A percentile compares a stretch with the other conserved stretches of the same genome.
Conservation (phyloP, 2,329 filamentous ascomycete genomes). For the Allantophomopsis cytisporea region DNA sequence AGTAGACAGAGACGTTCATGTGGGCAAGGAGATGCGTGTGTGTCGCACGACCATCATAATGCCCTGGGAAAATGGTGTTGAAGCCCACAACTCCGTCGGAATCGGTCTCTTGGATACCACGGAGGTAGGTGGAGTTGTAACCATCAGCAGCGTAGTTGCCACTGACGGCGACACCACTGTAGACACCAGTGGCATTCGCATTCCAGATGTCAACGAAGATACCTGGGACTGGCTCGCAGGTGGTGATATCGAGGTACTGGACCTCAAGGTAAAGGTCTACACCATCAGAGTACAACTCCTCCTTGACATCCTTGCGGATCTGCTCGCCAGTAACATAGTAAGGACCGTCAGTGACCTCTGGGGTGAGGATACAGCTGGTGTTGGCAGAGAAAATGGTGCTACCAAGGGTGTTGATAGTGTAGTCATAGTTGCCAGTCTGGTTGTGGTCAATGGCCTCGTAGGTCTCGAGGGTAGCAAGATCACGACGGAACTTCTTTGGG, state of each 20-base stretch:
- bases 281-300: constrained; percentile 16
- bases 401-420: constrained; percentile 20
- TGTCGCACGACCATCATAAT: constrained; percentile 29
- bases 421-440: constrained; percentile 9
- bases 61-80: constrained; percentile 28
- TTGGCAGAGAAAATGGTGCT: constrained; percentile 26
- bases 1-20: constrained; percentile 11
- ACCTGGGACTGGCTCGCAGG: constrained; percentile 23
- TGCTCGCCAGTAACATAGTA: constrained; percentile 31
- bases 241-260: constrained; percentile 25
- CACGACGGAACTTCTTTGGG: constrained; percentile 4
- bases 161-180: constrained; percentile 15
- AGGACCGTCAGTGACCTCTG: constrained; percentile 39
- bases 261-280: constrained; percentile 23
- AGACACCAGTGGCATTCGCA: constrained; percentile 24
- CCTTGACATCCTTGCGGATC: constrained; percentile 22
- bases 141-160: constrained; percentile 11
- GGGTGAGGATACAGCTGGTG: constrained; percentile 32
- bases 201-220: constrained; percentile 26
- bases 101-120: constrained; percentile 25
- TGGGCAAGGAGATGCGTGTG: constrained; percentile 31
- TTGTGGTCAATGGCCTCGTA: constrained; percentile 11
- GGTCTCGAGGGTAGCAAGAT: constrained; percentile 9
- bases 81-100: constrained; percentile 23
- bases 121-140: constrained; percentile 18